Conservation (phyloP, 2,329 filamentous ascomycete species). For the Orbilia blumenaviensis region DNA sequence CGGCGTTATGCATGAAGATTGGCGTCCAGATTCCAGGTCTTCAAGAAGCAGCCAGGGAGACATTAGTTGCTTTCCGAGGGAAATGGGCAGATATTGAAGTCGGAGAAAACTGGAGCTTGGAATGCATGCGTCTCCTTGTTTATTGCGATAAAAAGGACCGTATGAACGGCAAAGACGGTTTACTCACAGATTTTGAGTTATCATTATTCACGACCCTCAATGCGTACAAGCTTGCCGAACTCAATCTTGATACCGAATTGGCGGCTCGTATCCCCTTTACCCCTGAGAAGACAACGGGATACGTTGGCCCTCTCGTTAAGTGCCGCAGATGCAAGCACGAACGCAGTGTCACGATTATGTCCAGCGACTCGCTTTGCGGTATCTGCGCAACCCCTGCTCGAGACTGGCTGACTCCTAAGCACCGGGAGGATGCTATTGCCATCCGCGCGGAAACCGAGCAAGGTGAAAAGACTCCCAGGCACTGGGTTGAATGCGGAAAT, state of each 20-base stretch:
- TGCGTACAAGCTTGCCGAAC: slow-evolving; percentile 64
- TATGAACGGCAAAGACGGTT: slow-evolving; percentile 57
- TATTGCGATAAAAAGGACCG: slow-evolving; percentile 64
- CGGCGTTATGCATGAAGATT: slow-evolving; percentile 65
- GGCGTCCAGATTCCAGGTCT: slow-evolving; percentile 62
- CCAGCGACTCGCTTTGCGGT: slow-evolving; percentile 61
- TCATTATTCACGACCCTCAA: slow-evolving; percentile 64
- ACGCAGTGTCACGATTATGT: slow-evolving; percentile 66
- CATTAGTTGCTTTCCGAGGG: slow-evolving; percentile 62
- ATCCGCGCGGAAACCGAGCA: slow-evolving; percentile 58
- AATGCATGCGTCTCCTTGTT: slow-evolving; percentile 57
- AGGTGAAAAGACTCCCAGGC: slow-evolving; percentile 59
- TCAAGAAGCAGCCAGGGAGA: slow-evolving; percentile 61
- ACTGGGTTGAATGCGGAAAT: slow-evolving; percentile 66
- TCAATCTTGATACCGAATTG: slow-evolving; percentile 64
- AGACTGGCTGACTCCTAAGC: slow-evolving; percentile 56
- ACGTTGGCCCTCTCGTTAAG: slow-evolving; percentile 62
- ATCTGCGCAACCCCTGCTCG: slow-evolving; percentile 59
- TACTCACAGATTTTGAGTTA: slow-evolving; percentile 61
- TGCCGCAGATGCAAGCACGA: slow-evolving; percentile 64
- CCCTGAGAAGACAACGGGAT: slow-evolving; percentile 63
- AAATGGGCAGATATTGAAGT: slow-evolving; percentile 65
- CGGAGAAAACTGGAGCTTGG: slow-evolving; percentile 65
- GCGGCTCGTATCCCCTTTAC: slow-evolving; percentile 64
- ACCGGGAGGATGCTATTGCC: slow-evolving; percentile 34